Evolutionary conservation across 805 yeast species (phyloP).

Genomic region (Teunomyces barrocoloradensis): DNA sequence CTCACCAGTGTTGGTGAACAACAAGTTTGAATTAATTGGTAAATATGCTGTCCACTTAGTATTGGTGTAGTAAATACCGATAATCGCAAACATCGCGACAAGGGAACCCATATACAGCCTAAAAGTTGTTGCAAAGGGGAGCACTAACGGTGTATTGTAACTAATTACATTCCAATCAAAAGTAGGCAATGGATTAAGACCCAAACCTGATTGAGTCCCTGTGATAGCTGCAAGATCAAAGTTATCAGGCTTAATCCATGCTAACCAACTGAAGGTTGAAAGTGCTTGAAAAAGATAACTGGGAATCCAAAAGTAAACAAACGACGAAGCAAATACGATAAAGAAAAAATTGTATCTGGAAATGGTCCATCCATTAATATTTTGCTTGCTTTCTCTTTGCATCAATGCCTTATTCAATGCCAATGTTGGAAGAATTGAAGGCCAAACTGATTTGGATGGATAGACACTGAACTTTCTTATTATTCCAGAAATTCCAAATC

Average conservation of each 20-base stretch:
- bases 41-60: conserved; percentile 27
- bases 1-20: conserved; percentile 24
- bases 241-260: conserved; percentile 56
- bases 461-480: conserved; percentile 39
- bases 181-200: conserved; percentile 52
- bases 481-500: conserved; percentile 16
- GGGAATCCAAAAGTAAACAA: conserved; percentile 42
- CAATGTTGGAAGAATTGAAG: conserved; percentile 30
- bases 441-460: conserved; percentile 55
- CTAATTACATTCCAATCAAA: conserved; percentile 49
- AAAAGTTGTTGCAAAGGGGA: conserved; percentile 22
- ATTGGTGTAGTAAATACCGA: conserved; percentile 26
- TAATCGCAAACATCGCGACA: conserved; percentile 19
- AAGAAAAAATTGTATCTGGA: conserved; percentile 22
- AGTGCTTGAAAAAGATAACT: conserved; percentile 40
- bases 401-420: conserved; percentile 28
- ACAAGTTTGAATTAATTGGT: conserved; percentile 21
- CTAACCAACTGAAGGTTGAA: conserved; percentile 51
- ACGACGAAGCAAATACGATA: conserved; percentile 14
- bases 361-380: conserved; percentile 30
- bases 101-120: conserved; percentile 20
- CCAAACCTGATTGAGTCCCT: conserved; percentile 35
- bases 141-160: conserved; percentile 15
- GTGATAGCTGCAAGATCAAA: conserved; percentile 36
- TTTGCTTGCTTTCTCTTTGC: conserved; percentile 23